Evolutionary conservation across 208 protist species (phyloP).

Genomic region (Trypanosoma boissoni): DNA sequence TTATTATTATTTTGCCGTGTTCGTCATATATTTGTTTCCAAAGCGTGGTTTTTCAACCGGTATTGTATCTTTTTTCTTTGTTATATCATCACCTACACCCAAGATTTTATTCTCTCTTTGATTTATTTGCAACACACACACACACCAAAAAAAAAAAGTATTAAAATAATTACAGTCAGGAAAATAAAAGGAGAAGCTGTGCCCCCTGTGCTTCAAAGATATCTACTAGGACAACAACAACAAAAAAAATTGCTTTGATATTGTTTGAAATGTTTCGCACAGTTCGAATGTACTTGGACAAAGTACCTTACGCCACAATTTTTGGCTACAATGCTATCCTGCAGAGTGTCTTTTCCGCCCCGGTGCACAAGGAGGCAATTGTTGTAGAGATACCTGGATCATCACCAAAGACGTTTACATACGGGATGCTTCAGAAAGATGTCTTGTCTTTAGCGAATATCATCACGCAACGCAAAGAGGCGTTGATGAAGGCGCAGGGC

Average conservation of each 20-base stretch:
- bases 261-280: conserved; percentile 40
- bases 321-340: conserved; percentile 76
- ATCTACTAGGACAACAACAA: background rate
- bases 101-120: no score
- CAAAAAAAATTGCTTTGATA: background rate
- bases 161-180: no score
- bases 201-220: no score
- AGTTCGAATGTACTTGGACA: conserved; percentile 20
- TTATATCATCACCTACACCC: no score
- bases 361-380: conserved; percentile 54
- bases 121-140: no score
- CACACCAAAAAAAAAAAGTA: no score
- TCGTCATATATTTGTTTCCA: background rate
- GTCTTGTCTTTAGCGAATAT: conserved; percentile 62
- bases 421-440: conserved; percentile 78
- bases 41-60: no score
- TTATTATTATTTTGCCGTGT: background rate
- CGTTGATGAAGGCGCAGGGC: conserved; percentile 31
- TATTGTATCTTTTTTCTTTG: no score
- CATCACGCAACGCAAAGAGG: conserved; percentile 48
- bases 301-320: conserved; percentile 69
- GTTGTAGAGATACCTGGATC: conserved; percentile 59
- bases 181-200: no score
- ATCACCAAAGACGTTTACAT: conserved; percentile 45
- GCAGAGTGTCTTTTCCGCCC: conserved; percentile 60